Base-by-base conservation (phyloP, 2,329 filamentous ascomycete genomes). In the Phaeoacremonium minimum region DNA sequence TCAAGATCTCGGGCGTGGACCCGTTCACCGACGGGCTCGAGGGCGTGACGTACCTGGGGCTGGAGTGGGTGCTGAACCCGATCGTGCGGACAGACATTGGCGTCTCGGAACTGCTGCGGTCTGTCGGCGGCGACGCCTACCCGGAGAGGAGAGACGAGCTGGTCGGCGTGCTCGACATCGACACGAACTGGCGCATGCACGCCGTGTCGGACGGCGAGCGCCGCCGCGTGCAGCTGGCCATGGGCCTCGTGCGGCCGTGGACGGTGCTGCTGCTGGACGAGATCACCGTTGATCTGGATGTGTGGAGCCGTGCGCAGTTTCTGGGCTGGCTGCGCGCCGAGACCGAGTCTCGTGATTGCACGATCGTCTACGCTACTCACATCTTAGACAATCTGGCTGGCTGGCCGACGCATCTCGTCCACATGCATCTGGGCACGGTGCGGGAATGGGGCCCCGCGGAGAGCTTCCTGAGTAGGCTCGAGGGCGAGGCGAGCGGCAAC, bases 61-160 rank as follows among this genome's bases (percentile, higher is more conserved):
- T 96, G 1, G 93, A 98, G 71, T 98, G 93, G 93, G 93, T 97
- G 4, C 77, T 98, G 8, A 97, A 97, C 69, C 87, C 87, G 33
- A 95, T 97, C 52, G 93, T 97, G 32, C 85, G 91, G 35, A 94
- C 85, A 18, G 93, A 98, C 62, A 95, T 98, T 49, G 88, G 87
- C 41, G 91, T 98, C 4, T 77, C 75, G 4, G 90, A 94, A 47
- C 78, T 98, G 6, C 79, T 98, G 17, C 69, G 80, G 33, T 88
- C 82, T 3, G 87, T 98, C 0, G 93, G 93, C 42, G 93, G 93
- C 11, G 78, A 95, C 59, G 77, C 79, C 48, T 98, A 86, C 61
- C 77, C 85, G 0, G 82, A 75, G 14, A 83, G 93, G 1, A 76
- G 90, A 17, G 90, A 97, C 58, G 87, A 96, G 70, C 73, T 98